Evolutionary conservation across 345 rosid genomes (phyloP).

Genomic region (Rubroshorea leprosula): DNA sequence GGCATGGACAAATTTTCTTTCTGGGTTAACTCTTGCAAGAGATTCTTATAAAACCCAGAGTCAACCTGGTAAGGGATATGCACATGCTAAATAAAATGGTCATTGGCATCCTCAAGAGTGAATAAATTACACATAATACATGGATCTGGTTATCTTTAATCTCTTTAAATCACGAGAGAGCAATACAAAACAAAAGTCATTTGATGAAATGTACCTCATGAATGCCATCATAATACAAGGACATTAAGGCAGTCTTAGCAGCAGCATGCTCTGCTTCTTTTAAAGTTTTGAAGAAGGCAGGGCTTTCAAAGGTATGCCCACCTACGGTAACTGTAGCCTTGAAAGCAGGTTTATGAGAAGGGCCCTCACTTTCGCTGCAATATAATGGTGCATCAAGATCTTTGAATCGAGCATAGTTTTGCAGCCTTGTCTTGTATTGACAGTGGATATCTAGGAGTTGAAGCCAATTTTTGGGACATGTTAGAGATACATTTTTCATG

Average conservation of each 20-base stretch:
- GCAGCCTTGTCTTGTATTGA: constrained; percentile 20
- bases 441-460: constrained; percentile 4
- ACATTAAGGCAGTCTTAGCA: constrained; percentile 19
- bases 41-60: constrained; percentile 24
- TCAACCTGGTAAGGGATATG: constrained; percentile 18
- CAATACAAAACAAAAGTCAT: neutral
- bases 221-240: constrained; percentile 16
- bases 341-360: constrained; percentile 14
- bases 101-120: neutral
- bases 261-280: constrained; percentile 25
- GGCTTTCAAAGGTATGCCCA: constrained; percentile 15
- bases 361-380: constrained; percentile 13
- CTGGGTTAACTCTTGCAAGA: constrained; percentile 25
- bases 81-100: neutral
- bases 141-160: too few relatives aligned
- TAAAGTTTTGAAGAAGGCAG: constrained; percentile 10
- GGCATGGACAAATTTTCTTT: constrained; percentile 21
- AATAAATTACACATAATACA: neutral
- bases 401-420: constrained; percentile 13
- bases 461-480: neutral
- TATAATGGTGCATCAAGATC: constrained; percentile 12
- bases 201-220: constrained; percentile 13
- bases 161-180: too few relatives aligned
- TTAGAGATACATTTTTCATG: neutral
- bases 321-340: constrained; percentile 21